These are phyloP conservation scores for Pseudoperonospora humuli DNA, from an alignment of 352 stramenopile species.

Conservation along the genomic window DNA sequence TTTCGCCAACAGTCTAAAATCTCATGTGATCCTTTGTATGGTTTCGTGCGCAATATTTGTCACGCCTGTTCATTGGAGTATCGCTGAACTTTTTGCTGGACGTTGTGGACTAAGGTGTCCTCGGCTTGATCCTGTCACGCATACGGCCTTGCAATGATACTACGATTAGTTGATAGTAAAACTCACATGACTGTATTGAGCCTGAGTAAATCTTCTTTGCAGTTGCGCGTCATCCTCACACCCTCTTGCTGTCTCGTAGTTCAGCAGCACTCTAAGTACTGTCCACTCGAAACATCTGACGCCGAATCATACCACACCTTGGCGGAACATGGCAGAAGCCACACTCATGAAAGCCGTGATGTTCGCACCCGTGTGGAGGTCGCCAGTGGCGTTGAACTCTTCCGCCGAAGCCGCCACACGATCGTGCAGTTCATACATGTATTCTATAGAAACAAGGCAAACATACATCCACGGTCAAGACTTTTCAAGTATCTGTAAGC, in stretches of 20 bases:
- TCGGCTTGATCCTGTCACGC: neutral
- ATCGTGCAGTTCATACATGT: slow-evolving; percentile 73
- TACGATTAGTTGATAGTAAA: slow-evolving; percentile 6
- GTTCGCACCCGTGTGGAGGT: slow-evolving; percentile 88
- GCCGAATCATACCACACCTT: slow-evolving; percentile 91
- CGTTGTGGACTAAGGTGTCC: slow-evolving; percentile 7
- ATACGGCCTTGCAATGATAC: neutral
- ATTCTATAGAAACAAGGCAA: slow-evolving; percentile 32
- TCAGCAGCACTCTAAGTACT: neutral
- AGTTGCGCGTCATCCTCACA: slow-evolving; percentile 2
- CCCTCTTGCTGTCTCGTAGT: slow-evolving; percentile 8
- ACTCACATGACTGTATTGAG: slow-evolving; percentile 18
- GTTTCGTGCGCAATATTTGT: slow-evolving; percentile 22
- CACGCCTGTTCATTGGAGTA: slow-evolving; percentile 6
- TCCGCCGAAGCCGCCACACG: slow-evolving; percentile 55
- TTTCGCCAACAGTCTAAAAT: slow-evolving; percentile 4
- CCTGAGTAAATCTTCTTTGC: slow-evolving; percentile 8
- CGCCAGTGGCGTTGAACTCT: slow-evolving; percentile 70
- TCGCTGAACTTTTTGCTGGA: slow-evolving; percentile 9
- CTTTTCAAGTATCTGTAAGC: neutral
- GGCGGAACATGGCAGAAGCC: slow-evolving; percentile 94
- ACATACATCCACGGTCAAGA: slow-evolving; percentile 6
- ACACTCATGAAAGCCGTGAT: slow-evolving; percentile 97
- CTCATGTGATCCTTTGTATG: slow-evolving; percentile 11
- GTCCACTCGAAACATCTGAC: neutral